Base-by-base conservation (phyloP, 1,284 basidiomycete genomes). In the Puccinia hordei region DNA sequence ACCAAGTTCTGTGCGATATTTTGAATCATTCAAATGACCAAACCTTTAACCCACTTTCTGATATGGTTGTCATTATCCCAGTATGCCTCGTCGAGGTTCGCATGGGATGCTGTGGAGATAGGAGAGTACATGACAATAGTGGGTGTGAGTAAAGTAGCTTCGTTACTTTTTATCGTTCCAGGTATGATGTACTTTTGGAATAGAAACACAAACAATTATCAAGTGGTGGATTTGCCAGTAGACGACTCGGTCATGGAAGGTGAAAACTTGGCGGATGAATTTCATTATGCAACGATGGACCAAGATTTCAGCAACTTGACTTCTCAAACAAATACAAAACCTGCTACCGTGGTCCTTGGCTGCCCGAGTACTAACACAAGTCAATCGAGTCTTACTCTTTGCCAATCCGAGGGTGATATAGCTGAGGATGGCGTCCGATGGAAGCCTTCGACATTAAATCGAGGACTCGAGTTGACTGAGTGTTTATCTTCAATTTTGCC, bases 331-430 rank as follows among this genome's bases (percentile, higher is more conserved):
- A 68, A 65, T n/a, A 2, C 65, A 9, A 68, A 68, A 12, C 22
- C 65, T 0, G 15, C 24, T 0, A 22, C 65, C 4, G n/a, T 24
- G 19, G n/a, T 13, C 9, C 46, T 44, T 30, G 24, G 24, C 44
- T 68, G 38, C 19, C 65, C 38, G 38, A 68, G 65, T 17, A 49
- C 65, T 12, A 68, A 49, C 38, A 68, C 65, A 22, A 68, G 65
- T 44, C 65, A 46, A 44, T 68, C 65, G 9, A 68, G 65, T 49
- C 65, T 68, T n/a, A 68, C 65, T 30, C 65, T 68, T n/a, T 68
- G 65, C 30, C 65, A 33, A 17, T 68, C 65, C 3, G 65, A 68
- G 38, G 38, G 4, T n/a, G 65, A 68, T 27, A 38, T 9, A 30
- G 12, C 33, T n/a, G 6, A n/a, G 38, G 38, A 68, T 10, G 38